Percentiles rank a stretch among this genome's conserved stretches.
These are phyloP conservation scores for Cladosporium sp. DNA, from an alignment of 2,329 filamentous ascomycete species.

Conservation along the genomic window DNA sequence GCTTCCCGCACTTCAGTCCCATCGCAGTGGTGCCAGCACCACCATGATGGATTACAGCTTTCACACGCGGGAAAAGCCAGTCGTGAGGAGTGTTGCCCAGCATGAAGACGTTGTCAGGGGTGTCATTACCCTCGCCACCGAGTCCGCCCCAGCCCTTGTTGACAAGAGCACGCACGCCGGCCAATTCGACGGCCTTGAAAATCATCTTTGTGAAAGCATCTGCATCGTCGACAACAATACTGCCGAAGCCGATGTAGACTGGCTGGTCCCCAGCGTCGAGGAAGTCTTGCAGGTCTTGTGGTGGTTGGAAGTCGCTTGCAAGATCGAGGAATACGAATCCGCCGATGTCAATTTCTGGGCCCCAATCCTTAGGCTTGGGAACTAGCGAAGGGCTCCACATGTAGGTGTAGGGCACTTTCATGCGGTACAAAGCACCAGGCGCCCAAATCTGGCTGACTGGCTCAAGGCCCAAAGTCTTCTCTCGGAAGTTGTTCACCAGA, in stretches of 20 bases:
- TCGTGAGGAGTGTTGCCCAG: conserved; percentile 60
- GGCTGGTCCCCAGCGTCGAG: conserved; percentile 71
- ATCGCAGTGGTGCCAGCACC: conserved; percentile 75
- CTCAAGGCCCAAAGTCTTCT: conserved; percentile 72
- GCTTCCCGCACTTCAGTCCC: conserved; percentile 69
- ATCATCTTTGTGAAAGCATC: conserved; percentile 70
- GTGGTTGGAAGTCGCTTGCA: conserved; percentile 66
- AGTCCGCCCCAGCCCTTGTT: conserved; percentile 58
- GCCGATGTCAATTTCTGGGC: conserved; percentile 68
- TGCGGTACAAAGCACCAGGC: conserved; percentile 73
- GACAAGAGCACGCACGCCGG: conserved; percentile 56
- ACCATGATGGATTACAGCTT: conserved; percentile 61
- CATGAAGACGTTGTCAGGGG: conserved; percentile 49
- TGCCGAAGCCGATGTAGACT: conserved; percentile 81
- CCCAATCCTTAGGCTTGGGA: conserved; percentile 77
- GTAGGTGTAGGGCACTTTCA: conserved; percentile 84
- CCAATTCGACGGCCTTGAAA: conserved; percentile 65
- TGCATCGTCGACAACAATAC: conserved; percentile 77
- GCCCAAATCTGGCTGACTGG: conserved; percentile 79
- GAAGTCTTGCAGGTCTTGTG: conserved; percentile 67
- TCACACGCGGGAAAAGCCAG: conserved; percentile 60
- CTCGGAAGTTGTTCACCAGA: conserved; percentile 83
- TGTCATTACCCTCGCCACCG: conserved; percentile 43
- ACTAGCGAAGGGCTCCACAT: conserved; percentile 85
- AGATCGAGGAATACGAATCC: conserved; percentile 77